Conservation (phyloP, 805 yeast genomes). For the Wickerhamiella alocasiicola region DNA sequence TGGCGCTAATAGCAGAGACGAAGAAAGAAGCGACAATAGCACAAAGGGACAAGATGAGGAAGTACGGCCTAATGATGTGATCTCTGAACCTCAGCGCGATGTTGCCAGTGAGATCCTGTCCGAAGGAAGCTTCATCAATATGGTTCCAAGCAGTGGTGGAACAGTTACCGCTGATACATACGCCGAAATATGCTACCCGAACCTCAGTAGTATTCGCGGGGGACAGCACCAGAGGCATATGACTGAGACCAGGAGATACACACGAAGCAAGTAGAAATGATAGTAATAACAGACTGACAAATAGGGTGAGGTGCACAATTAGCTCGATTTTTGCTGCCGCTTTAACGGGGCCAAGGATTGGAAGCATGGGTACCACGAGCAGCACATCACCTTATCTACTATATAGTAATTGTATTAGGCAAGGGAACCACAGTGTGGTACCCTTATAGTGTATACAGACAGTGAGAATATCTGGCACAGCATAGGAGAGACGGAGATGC, state of each 20-base stretch:
- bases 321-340: not conserved
- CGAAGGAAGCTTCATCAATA: not conserved
- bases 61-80: slow-evolving; percentile 17
- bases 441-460: too few relatives aligned
- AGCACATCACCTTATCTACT: too few relatives aligned
- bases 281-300: not conserved
- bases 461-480: too few relatives aligned
- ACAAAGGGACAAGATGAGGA: slow-evolving; percentile 11
- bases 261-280: slow-evolving; percentile 4
- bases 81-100: slow-evolving; percentile 13
- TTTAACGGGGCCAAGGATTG: too few relatives aligned
- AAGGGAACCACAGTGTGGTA: too few relatives aligned
- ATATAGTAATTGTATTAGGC: too few relatives aligned
- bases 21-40: slow-evolving; percentile 4
- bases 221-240: not conserved
- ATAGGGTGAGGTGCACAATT: not conserved
- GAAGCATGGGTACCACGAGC: too few relatives aligned
- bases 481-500: too few relatives aligned
- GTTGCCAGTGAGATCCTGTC: slow-evolving; percentile 1
- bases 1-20: not conserved
- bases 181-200: slow-evolving; percentile 4
- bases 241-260: not conserved
- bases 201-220: slow-evolving; percentile 2
- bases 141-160: not conserved
- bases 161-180: slow-evolving; percentile 3